Conservation (phyloP, 108 stramenopile species). For the Nitzschia palea region DNA sequence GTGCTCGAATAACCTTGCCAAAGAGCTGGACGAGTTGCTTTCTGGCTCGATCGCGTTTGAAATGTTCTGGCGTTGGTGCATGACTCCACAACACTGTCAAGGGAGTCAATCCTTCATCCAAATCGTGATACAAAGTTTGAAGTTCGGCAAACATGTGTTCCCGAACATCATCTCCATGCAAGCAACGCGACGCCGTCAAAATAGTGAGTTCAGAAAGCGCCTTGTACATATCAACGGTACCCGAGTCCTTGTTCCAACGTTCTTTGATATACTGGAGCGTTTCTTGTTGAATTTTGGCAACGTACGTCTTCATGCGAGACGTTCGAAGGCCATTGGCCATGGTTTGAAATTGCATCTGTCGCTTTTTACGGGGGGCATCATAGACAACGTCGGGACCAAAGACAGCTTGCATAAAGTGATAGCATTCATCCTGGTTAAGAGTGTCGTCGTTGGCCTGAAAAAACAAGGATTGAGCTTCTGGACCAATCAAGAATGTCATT, state of each 20-base stretch:
- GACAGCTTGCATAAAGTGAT: conserved; percentile 98
- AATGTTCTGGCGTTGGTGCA: conserved; percentile 90
- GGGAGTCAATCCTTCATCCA: conserved; percentile 98
- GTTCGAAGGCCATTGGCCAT: conserved; percentile 94
- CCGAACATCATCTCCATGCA: conserved; percentile 98
- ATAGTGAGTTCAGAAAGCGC: conserved; percentile 94
- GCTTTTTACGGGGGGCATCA: conserved; percentile 92
- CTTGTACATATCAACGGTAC: conserved; percentile 88
- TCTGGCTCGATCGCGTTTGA: conserved; percentile 79
- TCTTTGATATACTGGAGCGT: conserved; percentile 73
- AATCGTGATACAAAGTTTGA: conserved; percentile 90
- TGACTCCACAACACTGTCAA: conserved; percentile 96
- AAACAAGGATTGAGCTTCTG: conserved; percentile 95
- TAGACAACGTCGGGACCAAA: conserved; percentile 97
- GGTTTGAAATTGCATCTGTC: conserved; percentile 94
- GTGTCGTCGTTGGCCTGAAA: conserved; percentile 92
- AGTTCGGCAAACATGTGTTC: conserved; percentile 96
- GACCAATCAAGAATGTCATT: conserved; percentile 97
- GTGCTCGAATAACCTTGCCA: conserved; percentile 85
- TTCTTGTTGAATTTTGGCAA: conserved; percentile 94
- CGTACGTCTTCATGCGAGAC: conserved; percentile 90
- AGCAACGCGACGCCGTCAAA: conserved; percentile 92
- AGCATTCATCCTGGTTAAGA: conserved; percentile 93
- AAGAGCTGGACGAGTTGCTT: conserved; percentile 94
- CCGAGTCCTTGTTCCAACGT: conserved; percentile 66